phyloP scores from a whole-genome alignment of 805 yeast species.

The Candida michaelii region DNA sequence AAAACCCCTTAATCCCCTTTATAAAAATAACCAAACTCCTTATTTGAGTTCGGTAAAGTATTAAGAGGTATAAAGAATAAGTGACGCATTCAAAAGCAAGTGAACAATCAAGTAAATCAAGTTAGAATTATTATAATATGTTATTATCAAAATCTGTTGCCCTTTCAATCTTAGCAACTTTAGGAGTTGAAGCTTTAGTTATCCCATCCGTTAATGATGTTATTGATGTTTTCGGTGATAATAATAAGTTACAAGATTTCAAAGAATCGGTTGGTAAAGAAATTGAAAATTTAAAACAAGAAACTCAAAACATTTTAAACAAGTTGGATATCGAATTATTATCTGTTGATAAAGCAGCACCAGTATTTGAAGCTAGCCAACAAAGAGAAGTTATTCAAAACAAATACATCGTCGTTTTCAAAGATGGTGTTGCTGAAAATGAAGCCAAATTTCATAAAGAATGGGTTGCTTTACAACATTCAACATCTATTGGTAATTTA shows the following conservation, averaged over 20 bases:
- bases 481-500: conserved; percentile 38
- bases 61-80: conserved; percentile 1
- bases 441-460: conserved; percentile 64
- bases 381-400: conserved; percentile 59
- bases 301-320: conserved; percentile 5
- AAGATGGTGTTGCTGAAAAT: conserved; percentile 55
- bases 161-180: conserved; percentile 40
- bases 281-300: conserved; percentile 6
- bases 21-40: background rate
- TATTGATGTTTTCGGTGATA: conserved; percentile 33
- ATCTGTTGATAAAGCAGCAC: conserved; percentile 32
- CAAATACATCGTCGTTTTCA: conserved; percentile 84
- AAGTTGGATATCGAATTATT: conserved; percentile 11
- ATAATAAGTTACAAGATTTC: conserved; percentile 10
- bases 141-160: conserved; percentile 43
- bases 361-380: conserved; percentile 41
- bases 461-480: conserved; percentile 59
- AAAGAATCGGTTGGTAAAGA: conserved; percentile 5
- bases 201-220: conserved; percentile 54
- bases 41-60: conserved; percentile 2
- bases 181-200: conserved; percentile 50
- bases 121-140: too few relatives aligned
- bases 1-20: conserved; percentile 7
- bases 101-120: background rate
- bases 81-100: background rate